Evolutionary conservation across 768 basidiomycete species (phyloP).

Genomic region (Podaxis pistillaris): DNA sequence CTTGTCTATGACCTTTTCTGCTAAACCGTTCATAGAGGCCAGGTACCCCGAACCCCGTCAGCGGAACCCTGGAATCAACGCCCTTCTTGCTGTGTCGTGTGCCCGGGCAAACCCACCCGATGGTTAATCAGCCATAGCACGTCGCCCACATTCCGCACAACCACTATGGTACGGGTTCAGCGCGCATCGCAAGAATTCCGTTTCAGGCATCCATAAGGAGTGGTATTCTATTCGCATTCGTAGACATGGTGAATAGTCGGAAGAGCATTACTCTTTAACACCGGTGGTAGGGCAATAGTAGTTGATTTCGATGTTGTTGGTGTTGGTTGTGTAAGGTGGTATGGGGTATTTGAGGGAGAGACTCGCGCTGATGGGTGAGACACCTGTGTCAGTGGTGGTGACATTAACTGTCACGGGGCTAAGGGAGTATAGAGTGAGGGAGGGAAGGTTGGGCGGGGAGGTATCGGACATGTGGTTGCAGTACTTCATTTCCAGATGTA

Average conservation of each 20-base stretch:
- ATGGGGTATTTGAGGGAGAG: no score
- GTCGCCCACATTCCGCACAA: slow-evolving; percentile 69
- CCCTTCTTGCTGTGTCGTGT: slow-evolving; percentile 92
- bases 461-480: no score
- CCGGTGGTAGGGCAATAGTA: no score
- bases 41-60: slow-evolving; percentile 84
- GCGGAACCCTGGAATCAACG: slow-evolving; percentile 85
- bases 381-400: no score
- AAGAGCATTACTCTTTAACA: background rate
- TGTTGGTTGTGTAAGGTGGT: no score
- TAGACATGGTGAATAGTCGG: background rate
- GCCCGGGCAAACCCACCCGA: slow-evolving; percentile 79
- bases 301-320: no score
- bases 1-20: slow-evolving; percentile 66
- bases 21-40: slow-evolving; percentile 79
- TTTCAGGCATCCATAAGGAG: slow-evolving; percentile 33
- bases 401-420: no score
- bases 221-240: slow-evolving; percentile 16
- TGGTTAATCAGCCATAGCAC: slow-evolving; percentile 54
- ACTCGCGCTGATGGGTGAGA: no score
- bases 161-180: slow-evolving; percentile 79
- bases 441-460: no score
- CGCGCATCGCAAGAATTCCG: slow-evolving; percentile 50
- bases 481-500: no score
- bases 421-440: no score